Percentiles rank a stretch among this genome's conserved stretches.
Conservation (phyloP, 257 asterid genomes). For the Salvia miltiorrhiza region DNA sequence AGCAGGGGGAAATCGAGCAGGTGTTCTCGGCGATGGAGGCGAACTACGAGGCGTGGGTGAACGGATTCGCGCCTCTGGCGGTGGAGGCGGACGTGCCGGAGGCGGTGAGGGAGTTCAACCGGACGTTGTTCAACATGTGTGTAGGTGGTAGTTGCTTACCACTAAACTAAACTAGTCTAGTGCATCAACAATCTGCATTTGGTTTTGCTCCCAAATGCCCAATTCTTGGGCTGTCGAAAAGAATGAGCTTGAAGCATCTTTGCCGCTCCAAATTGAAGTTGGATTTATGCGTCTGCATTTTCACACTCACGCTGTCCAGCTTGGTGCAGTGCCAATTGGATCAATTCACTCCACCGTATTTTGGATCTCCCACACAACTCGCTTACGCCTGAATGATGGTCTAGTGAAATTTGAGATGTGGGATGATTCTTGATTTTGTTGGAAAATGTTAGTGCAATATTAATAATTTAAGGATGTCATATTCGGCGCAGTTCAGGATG, state of each 20-base stretch:
- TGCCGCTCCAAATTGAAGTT: constrained; percentile 17
- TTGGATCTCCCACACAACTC: constrained; percentile 31
- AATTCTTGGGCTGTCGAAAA: not conserved
- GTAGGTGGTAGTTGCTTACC: not conserved
- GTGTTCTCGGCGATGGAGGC: constrained; percentile 85
- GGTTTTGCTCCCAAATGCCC: not conserved
- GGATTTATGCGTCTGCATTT: constrained; percentile 6
- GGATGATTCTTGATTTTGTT: too few species aligned
- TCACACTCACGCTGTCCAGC: constrained; percentile 2
- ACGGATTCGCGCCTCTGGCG: constrained; percentile 85
- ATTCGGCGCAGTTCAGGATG: too few species aligned
- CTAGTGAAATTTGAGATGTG: too few species aligned
- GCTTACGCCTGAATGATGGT: too few species aligned
- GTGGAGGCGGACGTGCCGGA: constrained; percentile 98
- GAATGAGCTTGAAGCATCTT: constrained; percentile 38
- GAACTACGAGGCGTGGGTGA: constrained; percentile 92
- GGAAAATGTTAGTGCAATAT: too few species aligned
- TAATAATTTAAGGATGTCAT: too few species aligned
- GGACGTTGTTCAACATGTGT: constrained; percentile 61
- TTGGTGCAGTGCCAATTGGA: constrained; percentile 46
- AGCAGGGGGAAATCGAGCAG: constrained; percentile 58
- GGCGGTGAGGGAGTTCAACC: constrained; percentile 74
- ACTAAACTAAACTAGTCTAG: not conserved
- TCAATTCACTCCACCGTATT: constrained; percentile 21
- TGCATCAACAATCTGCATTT: not conserved